These are phyloP conservation scores for Monilinia fructigena DNA, from an alignment of 2,329 filamentous ascomycete species.

Conservation along the genomic window DNA sequence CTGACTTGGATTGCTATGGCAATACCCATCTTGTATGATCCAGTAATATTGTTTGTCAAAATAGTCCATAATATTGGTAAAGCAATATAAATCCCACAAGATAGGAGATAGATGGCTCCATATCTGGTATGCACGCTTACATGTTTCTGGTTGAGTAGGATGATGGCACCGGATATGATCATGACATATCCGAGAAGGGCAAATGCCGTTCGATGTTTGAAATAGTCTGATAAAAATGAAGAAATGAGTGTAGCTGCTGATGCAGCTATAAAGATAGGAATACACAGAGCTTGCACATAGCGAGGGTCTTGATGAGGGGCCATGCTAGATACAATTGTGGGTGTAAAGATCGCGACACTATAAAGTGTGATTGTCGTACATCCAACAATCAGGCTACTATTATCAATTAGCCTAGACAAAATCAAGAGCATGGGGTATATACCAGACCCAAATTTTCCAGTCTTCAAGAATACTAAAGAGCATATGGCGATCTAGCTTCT, in stretches of 20 bases:
- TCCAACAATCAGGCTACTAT: background rate
- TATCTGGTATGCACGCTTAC: background rate
- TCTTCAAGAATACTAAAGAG: background rate
- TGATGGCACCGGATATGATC: background rate
- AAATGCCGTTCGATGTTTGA: no score
- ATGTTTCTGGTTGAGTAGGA: background rate
- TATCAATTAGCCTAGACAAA: background rate
- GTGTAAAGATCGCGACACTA: conserved; percentile 1
- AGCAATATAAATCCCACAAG: background rate
- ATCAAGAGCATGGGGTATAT: background rate
- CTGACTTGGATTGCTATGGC: background rate
- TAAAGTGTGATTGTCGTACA: background rate
- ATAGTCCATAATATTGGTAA: background rate
- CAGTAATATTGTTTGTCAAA: background rate
- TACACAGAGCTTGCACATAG: background rate
- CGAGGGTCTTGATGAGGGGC: background rate
- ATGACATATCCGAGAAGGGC: no score
- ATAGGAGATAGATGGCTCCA: conserved; percentile 1
- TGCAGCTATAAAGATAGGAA: no score
- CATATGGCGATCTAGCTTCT: background rate
- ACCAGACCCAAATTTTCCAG: background rate
- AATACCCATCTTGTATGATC: background rate
- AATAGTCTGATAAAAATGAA: no score
- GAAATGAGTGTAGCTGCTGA: no score
- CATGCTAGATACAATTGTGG: background rate